phyloP scores from a whole-genome alignment of 2,329 filamentous ascomycete species.

The Clarireedia paspali region DNA sequence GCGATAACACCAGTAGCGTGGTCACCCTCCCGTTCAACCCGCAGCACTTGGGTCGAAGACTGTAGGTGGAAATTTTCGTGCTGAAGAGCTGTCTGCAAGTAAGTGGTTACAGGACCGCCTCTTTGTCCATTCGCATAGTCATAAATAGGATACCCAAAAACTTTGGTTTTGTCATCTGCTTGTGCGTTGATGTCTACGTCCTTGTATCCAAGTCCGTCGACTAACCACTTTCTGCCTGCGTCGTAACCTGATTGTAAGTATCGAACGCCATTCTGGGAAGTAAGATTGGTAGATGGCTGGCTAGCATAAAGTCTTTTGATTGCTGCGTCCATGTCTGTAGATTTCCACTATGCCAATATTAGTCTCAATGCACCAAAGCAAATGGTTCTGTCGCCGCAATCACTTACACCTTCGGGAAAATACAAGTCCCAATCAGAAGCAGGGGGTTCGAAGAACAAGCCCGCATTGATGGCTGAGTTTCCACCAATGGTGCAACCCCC shows the following conservation, averaged over 20 bases:
- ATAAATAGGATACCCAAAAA: constrained; percentile 42
- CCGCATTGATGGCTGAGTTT: constrained; percentile 46
- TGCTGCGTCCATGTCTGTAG: constrained; percentile 38
- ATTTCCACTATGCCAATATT: constrained; percentile 36
- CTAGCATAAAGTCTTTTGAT: constrained; percentile 37
- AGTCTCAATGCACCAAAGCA: neutral
- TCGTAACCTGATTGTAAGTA: constrained; percentile 42
- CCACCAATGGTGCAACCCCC: constrained; percentile 45
- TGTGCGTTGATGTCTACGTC: constrained; percentile 40
- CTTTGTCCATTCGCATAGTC: constrained; percentile 42
- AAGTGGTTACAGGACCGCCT: constrained; percentile 41
- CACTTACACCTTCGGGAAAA: constrained; percentile 32
- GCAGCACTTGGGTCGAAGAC: constrained; percentile 36
- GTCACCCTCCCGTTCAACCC: constrained; percentile 34
- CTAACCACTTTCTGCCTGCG: constrained; percentile 41
- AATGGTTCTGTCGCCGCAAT: neutral
- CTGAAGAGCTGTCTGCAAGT: constrained; percentile 39
- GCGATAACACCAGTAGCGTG: constrained; percentile 36
- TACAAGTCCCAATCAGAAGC: constrained; percentile 45
- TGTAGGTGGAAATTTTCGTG: constrained; percentile 38
- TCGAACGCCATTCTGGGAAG: constrained; percentile 37
- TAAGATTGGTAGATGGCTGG: constrained; percentile 37
- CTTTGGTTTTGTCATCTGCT: constrained; percentile 38
- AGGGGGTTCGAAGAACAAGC: constrained; percentile 45
- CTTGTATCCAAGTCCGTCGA: constrained; percentile 39